Percentiles rank a stretch among this genome's conserved stretches.
phyloP scores from a whole-genome alignment of 1,139 yeast genomes.

The Lodderomyces orthopsilosis region DNA sequence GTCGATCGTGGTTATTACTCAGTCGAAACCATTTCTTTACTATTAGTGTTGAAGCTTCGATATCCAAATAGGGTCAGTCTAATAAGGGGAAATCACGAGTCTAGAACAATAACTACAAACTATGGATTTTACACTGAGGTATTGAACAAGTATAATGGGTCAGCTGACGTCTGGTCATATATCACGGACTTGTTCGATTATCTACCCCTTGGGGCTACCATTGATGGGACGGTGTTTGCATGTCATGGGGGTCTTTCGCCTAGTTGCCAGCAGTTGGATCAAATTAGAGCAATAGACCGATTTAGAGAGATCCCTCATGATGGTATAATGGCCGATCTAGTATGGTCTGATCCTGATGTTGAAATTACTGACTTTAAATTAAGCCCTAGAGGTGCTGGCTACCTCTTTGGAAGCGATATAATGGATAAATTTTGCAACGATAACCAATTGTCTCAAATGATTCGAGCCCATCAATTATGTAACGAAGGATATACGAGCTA shows the following conservation, averaged over 20 bases:
- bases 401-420: constrained; percentile 89
- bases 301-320: constrained; percentile 96
- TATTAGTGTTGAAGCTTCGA: constrained; percentile 80
- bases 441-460: constrained; percentile 75
- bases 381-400: constrained; percentile 97
- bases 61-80: constrained; percentile 81
- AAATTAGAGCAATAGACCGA: constrained; percentile 83
- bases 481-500: constrained; percentile 93
- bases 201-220: constrained; percentile 86
- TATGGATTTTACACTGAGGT: constrained; percentile 97
- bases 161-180: constrained; percentile 77
- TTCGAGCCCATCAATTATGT: constrained; percentile 94
- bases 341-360: constrained; percentile 98
- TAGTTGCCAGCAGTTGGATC: constrained; percentile 89
- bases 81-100: constrained; percentile 93
- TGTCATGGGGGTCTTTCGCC: constrained; percentile 97
- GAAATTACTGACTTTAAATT: constrained; percentile 79
- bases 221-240: constrained; percentile 88
- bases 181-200: constrained; percentile 94
- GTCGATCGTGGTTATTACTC: constrained; percentile 88
- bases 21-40: constrained; percentile 83
- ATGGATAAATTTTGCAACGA: constrained; percentile 81
- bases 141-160: constrained; percentile 76
- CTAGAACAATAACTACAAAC: constrained; percentile 92
- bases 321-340: constrained; percentile 98